These are phyloP conservation scores for Lasiodiplodia theobromae DNA, from an alignment of 2,329 filamentous ascomycete species.

Conservation along the genomic window DNA sequence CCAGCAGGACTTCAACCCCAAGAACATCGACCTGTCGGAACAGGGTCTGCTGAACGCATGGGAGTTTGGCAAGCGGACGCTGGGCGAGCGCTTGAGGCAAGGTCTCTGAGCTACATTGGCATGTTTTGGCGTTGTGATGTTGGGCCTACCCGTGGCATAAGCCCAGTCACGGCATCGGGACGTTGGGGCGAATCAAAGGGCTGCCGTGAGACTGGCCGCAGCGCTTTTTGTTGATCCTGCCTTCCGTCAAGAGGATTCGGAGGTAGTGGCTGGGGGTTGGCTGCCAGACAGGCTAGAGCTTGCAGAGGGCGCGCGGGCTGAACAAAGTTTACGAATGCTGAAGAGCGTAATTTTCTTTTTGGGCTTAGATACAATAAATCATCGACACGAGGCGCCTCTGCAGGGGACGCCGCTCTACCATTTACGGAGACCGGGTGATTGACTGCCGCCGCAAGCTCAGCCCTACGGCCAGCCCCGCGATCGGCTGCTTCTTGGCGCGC, in stretches of 20 bases:
- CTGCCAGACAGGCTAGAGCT: background rate
- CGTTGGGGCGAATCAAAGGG: background rate
- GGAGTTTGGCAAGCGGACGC: constrained; percentile 70
- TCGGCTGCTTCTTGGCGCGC: constrained; percentile 23
- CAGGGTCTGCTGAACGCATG: constrained; percentile 94
- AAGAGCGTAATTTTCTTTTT: background rate
- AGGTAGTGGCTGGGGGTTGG: background rate
- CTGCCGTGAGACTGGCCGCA: background rate
- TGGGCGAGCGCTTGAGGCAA: constrained; percentile 27
- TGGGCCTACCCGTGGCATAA: constrained; percentile 19
- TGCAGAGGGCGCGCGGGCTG: background rate
- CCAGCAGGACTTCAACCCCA: constrained; percentile 83
- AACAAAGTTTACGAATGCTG: background rate
- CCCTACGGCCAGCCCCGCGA: constrained; percentile 21
- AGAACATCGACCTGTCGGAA: constrained; percentile 94
- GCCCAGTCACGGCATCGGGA: constrained; percentile 7
- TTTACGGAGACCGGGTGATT: constrained; percentile 1
- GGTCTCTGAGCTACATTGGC: constrained; percentile 22
- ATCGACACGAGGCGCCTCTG: background rate
- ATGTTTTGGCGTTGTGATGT: constrained; percentile 26
- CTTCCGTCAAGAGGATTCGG: background rate
- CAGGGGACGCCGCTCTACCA: background rate
- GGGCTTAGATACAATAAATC: background rate
- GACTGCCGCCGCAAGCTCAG: constrained; percentile 9
- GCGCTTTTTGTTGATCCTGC: background rate